These are phyloP conservation scores for Aureobasidium sp. DNA, from an alignment of 2,329 filamentous ascomycete genomes.

Conservation along the genomic window DNA sequence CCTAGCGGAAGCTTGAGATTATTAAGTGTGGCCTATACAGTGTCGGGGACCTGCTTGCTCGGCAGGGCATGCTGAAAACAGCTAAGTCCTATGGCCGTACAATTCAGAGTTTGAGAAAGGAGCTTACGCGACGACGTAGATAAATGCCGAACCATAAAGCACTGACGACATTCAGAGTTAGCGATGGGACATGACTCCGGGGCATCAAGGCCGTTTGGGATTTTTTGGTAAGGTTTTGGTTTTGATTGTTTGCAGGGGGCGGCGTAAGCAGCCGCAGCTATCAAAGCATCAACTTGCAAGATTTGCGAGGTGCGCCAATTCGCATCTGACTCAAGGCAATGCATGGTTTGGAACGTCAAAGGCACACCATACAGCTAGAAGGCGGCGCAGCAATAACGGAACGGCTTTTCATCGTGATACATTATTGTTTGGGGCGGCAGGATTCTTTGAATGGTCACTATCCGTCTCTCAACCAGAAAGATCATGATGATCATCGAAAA, in stretches of 20 bases:
- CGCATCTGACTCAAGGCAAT: neutral
- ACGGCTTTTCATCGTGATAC: neutral
- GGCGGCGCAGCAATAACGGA: neutral
- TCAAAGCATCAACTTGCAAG: neutral
- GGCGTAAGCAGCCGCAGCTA: slow-evolving; percentile 1
- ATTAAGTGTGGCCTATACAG: slow-evolving; percentile 7
- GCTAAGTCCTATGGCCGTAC: neutral
- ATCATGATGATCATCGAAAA: neutral
- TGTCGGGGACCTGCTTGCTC: slow-evolving; percentile 1
- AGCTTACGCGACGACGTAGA: neutral
- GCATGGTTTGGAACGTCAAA: neutral
- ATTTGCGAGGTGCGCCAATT: neutral
- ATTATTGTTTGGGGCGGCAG: neutral
- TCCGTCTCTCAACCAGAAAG: neutral
- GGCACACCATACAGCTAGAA: neutral
- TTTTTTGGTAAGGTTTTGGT: neutral
- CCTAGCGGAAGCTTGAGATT: slow-evolving; percentile 5
- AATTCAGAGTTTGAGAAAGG: slow-evolving; percentile 6
- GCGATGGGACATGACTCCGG: slow-evolving; percentile 7
- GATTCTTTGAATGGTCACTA: neutral
- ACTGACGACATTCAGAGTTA: slow-evolving; percentile 10
- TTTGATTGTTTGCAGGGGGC: slow-evolving; percentile 7
- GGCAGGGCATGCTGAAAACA: slow-evolving; percentile 2
- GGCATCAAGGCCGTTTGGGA: neutral
- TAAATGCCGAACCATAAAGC: slow-evolving; percentile 3